These are phyloP conservation scores for Naganishia liquefaciens DNA, from an alignment of 1,284 basidiomycete species.

Conservation along the genomic window DNA sequence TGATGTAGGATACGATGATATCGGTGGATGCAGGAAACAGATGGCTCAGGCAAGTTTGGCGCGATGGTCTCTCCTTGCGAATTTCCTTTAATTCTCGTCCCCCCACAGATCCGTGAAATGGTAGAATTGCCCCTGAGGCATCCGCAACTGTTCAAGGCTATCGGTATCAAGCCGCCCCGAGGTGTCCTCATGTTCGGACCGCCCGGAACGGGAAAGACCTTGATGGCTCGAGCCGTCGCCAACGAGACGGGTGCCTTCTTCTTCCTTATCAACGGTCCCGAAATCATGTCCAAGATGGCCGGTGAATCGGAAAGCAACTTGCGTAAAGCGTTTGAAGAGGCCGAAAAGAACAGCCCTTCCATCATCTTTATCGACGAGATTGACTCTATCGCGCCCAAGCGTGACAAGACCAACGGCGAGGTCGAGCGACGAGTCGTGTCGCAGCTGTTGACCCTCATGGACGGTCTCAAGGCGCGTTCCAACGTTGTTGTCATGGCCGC, in stretches of 20 bases:
- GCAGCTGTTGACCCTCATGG: constrained; percentile 97
- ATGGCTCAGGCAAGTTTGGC: constrained; percentile 72
- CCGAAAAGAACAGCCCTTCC: constrained; percentile 98
- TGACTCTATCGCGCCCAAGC: constrained; percentile 98
- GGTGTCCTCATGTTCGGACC: constrained; percentile 96
- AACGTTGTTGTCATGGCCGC: constrained; percentile 99
- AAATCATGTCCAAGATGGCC: constrained; percentile 99
- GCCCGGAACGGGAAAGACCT: constrained; percentile 94
- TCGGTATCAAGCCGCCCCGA: constrained; percentile 99
- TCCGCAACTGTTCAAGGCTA: constrained; percentile 98
- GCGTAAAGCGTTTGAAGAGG: constrained; percentile 97
- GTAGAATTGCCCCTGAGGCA: constrained; percentile 97
- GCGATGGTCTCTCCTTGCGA: neutral
- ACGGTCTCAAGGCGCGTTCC: constrained; percentile 95
- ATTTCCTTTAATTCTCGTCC: neutral
- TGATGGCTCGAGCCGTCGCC: constrained; percentile 98
- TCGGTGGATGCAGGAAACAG: constrained; percentile 98
- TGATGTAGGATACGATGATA: constrained; percentile 98
- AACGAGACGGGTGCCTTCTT: constrained; percentile 99
- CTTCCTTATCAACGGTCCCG: constrained; percentile 99
- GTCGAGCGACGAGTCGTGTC: constrained; percentile 99
- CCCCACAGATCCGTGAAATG: constrained; percentile 79
- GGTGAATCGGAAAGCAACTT: constrained; percentile 97
- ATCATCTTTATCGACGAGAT: constrained; percentile 99
- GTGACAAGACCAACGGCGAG: constrained; percentile 99